Evolutionary conservation across 2,329 filamentous ascomycete species (phyloP), one percentile per base, ranked within the genome.

Genomic region (Aureobasidium sp.): DNA sequence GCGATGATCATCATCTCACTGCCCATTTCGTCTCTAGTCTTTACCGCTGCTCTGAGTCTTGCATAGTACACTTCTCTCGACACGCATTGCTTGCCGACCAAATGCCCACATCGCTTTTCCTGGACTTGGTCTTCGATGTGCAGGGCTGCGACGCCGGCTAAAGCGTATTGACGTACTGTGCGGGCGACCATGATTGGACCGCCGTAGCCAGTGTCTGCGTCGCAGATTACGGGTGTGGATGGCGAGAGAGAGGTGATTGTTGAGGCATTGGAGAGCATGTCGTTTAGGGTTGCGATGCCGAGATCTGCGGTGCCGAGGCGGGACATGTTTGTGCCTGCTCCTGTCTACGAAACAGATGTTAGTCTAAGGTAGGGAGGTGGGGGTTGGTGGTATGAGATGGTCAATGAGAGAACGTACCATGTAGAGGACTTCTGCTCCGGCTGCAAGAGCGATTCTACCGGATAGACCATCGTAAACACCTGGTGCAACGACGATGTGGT

Each of bases 381-480:
- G n/a, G n/a, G n/a, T n/a, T n/a, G n/a, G n/a, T n/a, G n/a, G n/a
- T n/a, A n/a, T n/a, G n/a, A n/a, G n/a, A n/a, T n/a, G n/a, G n/a
- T n/a, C n/a, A n/a, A n/a, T n/a, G n/a, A n/a, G n/a, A 32, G 12
- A 63, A 48, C 47, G 6, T 73, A 86, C 85, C 86, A 89, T 88
- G 75, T 89, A 89, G 42, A 88, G 70, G 62, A 78, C 81, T 51
- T 87, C 81, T 63, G 87, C 87, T 5, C 85, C 85, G n/a, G 83
- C 77, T 46, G 79, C 75, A 26, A 87, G 76, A 1, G 85, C 85
- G 62, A 89, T 81, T 0, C 86, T 78, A 0, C 86, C 85, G 2
- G 84, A 84, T 61, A 87, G 80, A 13, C 86, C 86, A 76, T 89
- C 86, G 68, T 87, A 87, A 2, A 89, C 85, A 36, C 86, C 86